phyloP scores from a whole-genome alignment of 192 early-diverging fungal species.

The Dissophora globulifera region DNA sequence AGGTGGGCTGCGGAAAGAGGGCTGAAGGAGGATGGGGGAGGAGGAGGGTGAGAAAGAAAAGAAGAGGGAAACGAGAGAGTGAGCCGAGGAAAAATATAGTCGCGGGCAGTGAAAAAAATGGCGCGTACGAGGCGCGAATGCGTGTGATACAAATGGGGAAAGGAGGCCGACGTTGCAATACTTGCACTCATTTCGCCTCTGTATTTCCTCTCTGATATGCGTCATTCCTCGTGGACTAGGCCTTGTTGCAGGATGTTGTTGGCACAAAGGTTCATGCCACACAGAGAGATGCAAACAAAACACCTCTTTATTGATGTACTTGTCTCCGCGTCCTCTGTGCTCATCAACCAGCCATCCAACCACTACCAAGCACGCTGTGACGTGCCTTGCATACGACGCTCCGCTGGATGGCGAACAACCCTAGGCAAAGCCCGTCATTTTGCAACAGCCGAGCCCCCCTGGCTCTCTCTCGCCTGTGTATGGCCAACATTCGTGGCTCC shows the following conservation, averaged over 20 bases:
- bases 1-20: not conserved
- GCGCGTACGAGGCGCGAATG: not conserved
- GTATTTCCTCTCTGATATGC: not conserved
- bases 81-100: not conserved
- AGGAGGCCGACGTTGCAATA: too few relatives aligned
- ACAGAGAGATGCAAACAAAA: too few relatives aligned
- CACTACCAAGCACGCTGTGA: not conserved
- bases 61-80: not conserved
- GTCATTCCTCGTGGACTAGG: too few relatives aligned
- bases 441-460: too few relatives aligned
- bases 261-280: too few relatives aligned
- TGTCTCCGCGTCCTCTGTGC: too few relatives aligned
- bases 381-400: not conserved
- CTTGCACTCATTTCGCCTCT: too few relatives aligned
- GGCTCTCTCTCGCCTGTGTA: too few relatives aligned
- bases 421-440: not conserved
- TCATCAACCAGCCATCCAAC: not conserved
- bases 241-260: too few relatives aligned
- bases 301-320: not conserved
- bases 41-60: not conserved
- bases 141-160: too few relatives aligned
- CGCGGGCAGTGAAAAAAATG: conserved; percentile 1
- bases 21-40: not conserved
- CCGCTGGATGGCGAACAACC: not conserved
- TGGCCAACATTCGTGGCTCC: too few relatives aligned